phyloP scores from a whole-genome alignment of 129 eudicot species.

The Smallanthus sonchifolius region DNA sequence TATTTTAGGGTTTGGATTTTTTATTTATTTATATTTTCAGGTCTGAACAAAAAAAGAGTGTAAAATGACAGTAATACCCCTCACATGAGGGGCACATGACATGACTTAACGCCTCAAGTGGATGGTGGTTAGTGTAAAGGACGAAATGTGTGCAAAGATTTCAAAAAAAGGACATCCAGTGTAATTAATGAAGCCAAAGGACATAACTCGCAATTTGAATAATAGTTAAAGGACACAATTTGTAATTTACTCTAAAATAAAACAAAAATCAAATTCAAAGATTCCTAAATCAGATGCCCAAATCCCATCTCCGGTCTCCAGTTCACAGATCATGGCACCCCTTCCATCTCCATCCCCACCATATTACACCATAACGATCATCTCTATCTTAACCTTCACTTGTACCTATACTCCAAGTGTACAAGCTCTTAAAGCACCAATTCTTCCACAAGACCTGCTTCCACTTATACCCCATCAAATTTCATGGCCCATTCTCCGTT shows the following conservation, averaged over 20 bases:
- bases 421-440: constrained; percentile 44
- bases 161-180: too few relatives aligned
- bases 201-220: too few relatives aligned
- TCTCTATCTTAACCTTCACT: constrained; percentile 15
- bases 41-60: too few relatives aligned
- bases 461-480: constrained; percentile 70
- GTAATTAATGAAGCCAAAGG: too few relatives aligned
- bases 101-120: too few relatives aligned
- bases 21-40: too few relatives aligned
- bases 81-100: too few relatives aligned
- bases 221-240: too few relatives aligned
- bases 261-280: background rate
- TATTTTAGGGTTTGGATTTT: too few relatives aligned
- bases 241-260: background rate
- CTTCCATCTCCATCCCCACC: constrained; percentile 13
- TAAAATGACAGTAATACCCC: too few relatives aligned
- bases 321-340: constrained; percentile 7
- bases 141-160: too few relatives aligned
- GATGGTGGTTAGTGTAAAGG: too few relatives aligned
- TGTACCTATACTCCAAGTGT: constrained; percentile 13
- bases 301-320: background rate
- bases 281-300: background rate
- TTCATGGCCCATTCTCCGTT: constrained; percentile 72
- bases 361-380: constrained; percentile 13
- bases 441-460: constrained; percentile 58